Base-by-base conservation (phyloP, 352 stramenopile genomes). In the Phytophthora cajani region DNA sequence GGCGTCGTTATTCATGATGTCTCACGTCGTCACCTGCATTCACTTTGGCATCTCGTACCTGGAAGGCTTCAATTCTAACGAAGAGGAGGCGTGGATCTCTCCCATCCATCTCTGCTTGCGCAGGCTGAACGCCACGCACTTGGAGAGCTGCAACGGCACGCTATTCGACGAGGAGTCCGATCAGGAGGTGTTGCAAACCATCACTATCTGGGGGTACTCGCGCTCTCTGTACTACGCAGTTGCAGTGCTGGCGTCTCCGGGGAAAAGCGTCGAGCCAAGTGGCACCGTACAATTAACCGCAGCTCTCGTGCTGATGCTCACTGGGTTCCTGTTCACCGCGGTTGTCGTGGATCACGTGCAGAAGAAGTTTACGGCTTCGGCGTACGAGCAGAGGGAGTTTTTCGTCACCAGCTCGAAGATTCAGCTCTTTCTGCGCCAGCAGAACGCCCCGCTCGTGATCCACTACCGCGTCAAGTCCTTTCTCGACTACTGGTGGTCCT, bases 1-100 rank as follows among this genome's bases (percentile, higher is more conserved):
- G 6, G 17, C 19, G 6, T 14, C 19, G 1, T 30, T 52, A 30
- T 52, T 52, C 46, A 52, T 52, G 46, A 52, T 52, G 46, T 30
- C 25, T 27, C 46, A 52, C 9, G 19, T 52, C 10, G 46, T 30
- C 9, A 52, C 46, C 46, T 52, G 46, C 46, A 27, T 52, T 52
- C 46, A 52, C 46, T 52, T 52, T n/a, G 46, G n/a, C 19, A 52
- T 52, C 4, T 52, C 46, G 46, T 52, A 52, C 19, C 10, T 52
- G n/a, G 46, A 52, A 52, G 46, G 46, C 10, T 52, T 52, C 16
- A 52, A 52, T 27, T n/a, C 46, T 8, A 17, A 16, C 19, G 46
- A 52, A 52, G 46, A 52, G n/a, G 46, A 52, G 27, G 46, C 46
- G 46, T 52, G 46, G 46, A 52, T 52, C 17, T 52, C 46, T 8